Evolutionary conservation across 345 rosid species (phyloP).

Genomic region (Murraya koenigii): DNA sequence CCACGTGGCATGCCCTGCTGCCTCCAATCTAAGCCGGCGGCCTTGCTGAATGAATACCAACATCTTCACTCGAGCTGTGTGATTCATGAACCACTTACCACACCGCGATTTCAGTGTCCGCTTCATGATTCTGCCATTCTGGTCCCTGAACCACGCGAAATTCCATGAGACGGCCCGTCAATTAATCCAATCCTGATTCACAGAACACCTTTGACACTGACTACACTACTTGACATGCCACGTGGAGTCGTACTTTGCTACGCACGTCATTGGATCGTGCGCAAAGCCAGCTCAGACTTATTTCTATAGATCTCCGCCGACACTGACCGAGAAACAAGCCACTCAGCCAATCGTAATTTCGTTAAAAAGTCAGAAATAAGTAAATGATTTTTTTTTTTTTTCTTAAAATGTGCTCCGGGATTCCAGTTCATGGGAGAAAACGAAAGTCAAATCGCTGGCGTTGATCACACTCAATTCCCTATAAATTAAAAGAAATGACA

Average conservation of each 20-base stretch:
- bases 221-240: not conserved
- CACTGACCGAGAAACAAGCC: not conserved
- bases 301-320: conserved; percentile 38
- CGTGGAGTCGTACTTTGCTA: not conserved
- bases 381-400: not conserved
- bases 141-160: conserved; percentile 5
- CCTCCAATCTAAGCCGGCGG: not conserved
- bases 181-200: not conserved
- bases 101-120: not conserved
- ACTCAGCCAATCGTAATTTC: not conserved
- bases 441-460: conserved; percentile 37
- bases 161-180: conserved; percentile 4
- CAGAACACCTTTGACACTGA: not conserved
- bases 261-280: not conserved
- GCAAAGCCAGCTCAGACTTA: not conserved
- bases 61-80: conserved; percentile 21
- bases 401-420: conserved; percentile 14
- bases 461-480: conserved; percentile 43
- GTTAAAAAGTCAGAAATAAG: conserved; percentile 5
- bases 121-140: not conserved
- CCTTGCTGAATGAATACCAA: not conserved
- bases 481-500: not conserved
- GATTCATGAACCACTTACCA: not conserved
- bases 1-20: not conserved
- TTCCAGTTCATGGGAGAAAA: conserved; percentile 36